Evolutionary conservation across 768 basidiomycete species (phyloP).

Genomic region (Sporobolomyces roseus): DNA sequence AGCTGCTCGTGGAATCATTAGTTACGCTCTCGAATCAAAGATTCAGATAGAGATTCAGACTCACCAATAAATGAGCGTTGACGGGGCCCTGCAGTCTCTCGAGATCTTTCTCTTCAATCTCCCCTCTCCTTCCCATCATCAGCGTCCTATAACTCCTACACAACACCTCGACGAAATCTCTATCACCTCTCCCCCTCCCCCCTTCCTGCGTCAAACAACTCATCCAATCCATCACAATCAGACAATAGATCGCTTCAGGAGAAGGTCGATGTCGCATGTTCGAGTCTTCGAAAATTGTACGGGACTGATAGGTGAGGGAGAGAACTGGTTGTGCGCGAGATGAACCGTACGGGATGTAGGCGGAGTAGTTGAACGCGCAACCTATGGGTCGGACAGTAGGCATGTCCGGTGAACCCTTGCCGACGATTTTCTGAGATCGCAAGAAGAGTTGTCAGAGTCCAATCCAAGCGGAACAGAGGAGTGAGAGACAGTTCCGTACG

Average conservation of each 20-base stretch:
- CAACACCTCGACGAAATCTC: not conserved
- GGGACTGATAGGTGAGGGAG: constrained; percentile 10
- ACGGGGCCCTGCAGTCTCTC: not conserved
- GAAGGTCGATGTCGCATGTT: constrained; percentile 19
- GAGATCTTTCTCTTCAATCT: constrained; percentile 5
- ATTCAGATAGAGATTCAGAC: not conserved
- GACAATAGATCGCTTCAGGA: constrained; percentile 1
- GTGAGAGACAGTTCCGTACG: not conserved
- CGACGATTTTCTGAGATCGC: constrained; percentile 1
- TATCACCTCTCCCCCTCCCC: not conserved
- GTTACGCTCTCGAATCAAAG: too few relatives aligned
- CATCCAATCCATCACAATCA: constrained; percentile 17
- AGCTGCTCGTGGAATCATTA: too few relatives aligned
- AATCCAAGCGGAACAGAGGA: not conserved
- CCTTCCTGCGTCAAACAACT: not conserved
- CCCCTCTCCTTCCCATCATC: constrained; percentile 10
- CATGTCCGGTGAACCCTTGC: not conserved
- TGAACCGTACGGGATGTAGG: not conserved
- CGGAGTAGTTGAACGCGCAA: not conserved
- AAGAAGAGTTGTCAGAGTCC: not conserved
- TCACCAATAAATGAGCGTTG: constrained; percentile 12
- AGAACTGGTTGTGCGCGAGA: not conserved
- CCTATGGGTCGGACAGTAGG: not conserved
- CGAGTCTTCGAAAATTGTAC: constrained; percentile 15
- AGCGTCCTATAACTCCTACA: constrained; percentile 2